Base-by-base conservation (phyloP, 1,284 basidiomycete species). In the Puccinia hordei region DNA sequence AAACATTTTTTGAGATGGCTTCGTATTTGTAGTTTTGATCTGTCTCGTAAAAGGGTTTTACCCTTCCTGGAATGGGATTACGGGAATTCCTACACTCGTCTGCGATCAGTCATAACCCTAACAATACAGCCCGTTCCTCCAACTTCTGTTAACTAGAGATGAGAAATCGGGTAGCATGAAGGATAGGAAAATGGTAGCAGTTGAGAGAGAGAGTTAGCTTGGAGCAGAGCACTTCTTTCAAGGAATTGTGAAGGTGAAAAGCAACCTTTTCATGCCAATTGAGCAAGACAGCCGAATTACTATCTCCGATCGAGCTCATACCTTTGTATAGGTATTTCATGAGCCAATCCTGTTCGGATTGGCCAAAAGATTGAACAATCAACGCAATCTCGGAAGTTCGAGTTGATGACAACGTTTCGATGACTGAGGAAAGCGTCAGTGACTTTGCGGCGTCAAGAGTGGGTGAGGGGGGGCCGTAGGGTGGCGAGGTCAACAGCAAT, bases 311-410 rank as follows among this genome's bases (percentile, higher is more conserved):
- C 88, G 90, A 89, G 8, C 88, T 92, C 92, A 94, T 94, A 46
- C 92, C 95, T 87, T 99, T 99, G 90, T 99, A 99, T 35, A 99
- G 87, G 85, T 97, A 99, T 86, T 97, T 98, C 96, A 98, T 99
- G 80, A 98, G 88, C 49, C 91, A 93, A 84, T 98, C 96, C 84
- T 97, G 94, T 82, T 92, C 89, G 66, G 93, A 91, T 81, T 90
- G 89, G 9, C 90, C 89, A 57, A 98, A 89, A 0, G 89, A 86
- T 85, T 91, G 92, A 85, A 98, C 88, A 61, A 93, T 90, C 38
- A 87, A 87, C 0, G 92, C 88, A 81, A 99, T 95, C 82, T 98
- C 96, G 9, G 93, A 89, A 3, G 94, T 89, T 85, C 96, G 94
- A 17, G 95, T 98, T 81, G 93, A 95, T 87, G 97, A 98, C 82